These are phyloP conservation scores for Aureobasidium sp. DNA, from an alignment of 2,329 filamentous ascomycete species.

Conservation along the genomic window DNA sequence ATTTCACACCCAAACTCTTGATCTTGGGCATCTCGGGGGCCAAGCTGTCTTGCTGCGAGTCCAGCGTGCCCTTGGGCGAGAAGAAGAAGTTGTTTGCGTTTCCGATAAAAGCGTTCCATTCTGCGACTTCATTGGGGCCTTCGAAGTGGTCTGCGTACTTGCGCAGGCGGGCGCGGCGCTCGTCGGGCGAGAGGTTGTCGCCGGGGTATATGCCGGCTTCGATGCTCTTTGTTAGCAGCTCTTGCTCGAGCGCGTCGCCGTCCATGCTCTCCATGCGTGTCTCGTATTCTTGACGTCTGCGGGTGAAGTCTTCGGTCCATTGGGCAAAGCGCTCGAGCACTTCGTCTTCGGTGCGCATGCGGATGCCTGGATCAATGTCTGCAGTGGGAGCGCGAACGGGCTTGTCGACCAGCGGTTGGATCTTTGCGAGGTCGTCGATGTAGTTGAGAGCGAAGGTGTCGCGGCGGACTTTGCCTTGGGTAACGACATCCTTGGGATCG, in stretches of 20 bases:
- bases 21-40: conserved; percentile 44
- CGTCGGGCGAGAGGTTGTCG: conserved; percentile 20
- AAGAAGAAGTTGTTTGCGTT: conserved; percentile 39
- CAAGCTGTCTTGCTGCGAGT: conserved; percentile 36
- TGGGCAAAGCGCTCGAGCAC: conserved; percentile 49
- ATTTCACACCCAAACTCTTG: conserved; percentile 28
- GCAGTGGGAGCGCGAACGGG: conserved; percentile 35
- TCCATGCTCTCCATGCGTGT: conserved; percentile 31
- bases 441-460: conserved; percentile 69
- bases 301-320: conserved; percentile 18
- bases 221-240: conserved; percentile 12
- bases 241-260: conserved; percentile 21
- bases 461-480: conserved; percentile 61
- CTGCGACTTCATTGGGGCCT: conserved; percentile 28
- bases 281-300: conserved; percentile 15
- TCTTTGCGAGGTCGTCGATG: conserved; percentile 70
- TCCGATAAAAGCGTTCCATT: conserved; percentile 36
- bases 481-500: conserved; percentile 62
- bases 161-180: conserved; percentile 11
- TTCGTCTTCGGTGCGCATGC: conserved; percentile 55
- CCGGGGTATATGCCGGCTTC: conserved; percentile 15
- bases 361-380: conserved; percentile 47
- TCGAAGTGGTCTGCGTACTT: conserved; percentile 28
- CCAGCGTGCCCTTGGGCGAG: conserved; percentile 38
- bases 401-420: conserved; percentile 72